phyloP scores from a whole-genome alignment of 305 asterid species.

The Fraxinus albicans region DNA sequence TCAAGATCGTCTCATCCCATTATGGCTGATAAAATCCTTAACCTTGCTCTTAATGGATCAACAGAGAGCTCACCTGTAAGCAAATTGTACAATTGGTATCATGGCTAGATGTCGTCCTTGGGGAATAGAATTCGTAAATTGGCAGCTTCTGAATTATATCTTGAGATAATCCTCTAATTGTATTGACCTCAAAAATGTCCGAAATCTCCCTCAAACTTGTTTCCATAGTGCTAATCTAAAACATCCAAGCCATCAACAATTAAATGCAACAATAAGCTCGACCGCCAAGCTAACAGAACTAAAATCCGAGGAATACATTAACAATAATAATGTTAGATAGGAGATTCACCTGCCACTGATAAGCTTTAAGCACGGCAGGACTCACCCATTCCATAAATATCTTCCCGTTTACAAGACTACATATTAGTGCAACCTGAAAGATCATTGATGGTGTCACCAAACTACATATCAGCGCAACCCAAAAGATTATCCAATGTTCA shows the following conservation, averaged over 20 bases:
- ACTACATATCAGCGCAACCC: slow-evolving; percentile 30
- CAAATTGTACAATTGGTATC: slow-evolving; percentile 70
- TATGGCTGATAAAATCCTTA: background rate
- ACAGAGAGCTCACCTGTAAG: slow-evolving; percentile 54
- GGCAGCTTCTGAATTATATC: slow-evolving; percentile 55
- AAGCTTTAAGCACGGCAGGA: slow-evolving; percentile 86
- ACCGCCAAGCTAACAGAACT: slow-evolving; percentile 25
- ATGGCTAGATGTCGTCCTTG: slow-evolving; percentile 23
- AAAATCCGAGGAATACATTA: background rate
- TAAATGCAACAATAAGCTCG: slow-evolving; percentile 7
- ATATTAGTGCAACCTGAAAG: slow-evolving; percentile 72
- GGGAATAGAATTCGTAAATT: slow-evolving; percentile 30
- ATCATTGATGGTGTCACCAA: slow-evolving; percentile 42
- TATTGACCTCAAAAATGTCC: slow-evolving; percentile 40
- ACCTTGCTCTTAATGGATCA: slow-evolving; percentile 15
- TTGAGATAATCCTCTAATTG: slow-evolving; percentile 28
- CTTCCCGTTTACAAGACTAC: slow-evolving; percentile 86
- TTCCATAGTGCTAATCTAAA: slow-evolving; percentile 37
- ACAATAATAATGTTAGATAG: background rate
- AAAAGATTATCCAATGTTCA: background rate
- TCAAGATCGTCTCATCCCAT: background rate
- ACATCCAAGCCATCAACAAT: background rate
- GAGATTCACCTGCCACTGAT: slow-evolving; percentile 81
- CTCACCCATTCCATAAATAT: slow-evolving; percentile 98
- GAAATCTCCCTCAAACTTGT: slow-evolving; percentile 41